phyloP scores from a whole-genome alignment of 192 early-diverging fungal species.

The Coemansia interrupta region DNA sequence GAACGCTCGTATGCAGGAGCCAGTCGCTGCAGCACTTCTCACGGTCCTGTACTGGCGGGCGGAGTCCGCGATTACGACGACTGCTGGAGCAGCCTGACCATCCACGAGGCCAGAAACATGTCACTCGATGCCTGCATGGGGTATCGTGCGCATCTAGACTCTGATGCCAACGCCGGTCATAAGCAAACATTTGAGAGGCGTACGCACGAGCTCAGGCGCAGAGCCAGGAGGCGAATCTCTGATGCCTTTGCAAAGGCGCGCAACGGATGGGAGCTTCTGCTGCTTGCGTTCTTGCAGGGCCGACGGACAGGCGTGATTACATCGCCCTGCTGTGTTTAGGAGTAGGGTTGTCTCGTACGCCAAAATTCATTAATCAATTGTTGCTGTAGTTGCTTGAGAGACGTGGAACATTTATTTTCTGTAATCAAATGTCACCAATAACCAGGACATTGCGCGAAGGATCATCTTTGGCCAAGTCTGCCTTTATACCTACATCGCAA shows the following conservation, averaged over 20 bases:
- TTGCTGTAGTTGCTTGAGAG: too few relatives aligned
- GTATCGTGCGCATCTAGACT: neutral
- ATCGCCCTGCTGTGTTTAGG: neutral
- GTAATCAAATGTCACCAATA: too few relatives aligned
- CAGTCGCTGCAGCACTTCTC: neutral
- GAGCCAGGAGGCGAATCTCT: conserved; percentile 1
- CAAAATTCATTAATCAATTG: too few relatives aligned
- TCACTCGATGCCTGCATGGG: neutral
- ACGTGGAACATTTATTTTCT: too few relatives aligned
- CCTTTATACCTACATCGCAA: too few relatives aligned
- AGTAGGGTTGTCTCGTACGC: too few relatives aligned
- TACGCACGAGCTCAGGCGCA: neutral
- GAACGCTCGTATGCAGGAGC: neutral
- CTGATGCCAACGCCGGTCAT: neutral
- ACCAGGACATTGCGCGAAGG: too few relatives aligned
- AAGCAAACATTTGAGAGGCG: neutral
- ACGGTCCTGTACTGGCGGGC: too few relatives aligned
- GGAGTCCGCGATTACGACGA: neutral
- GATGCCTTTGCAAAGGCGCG: conserved; percentile 8
- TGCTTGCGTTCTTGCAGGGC: conserved; percentile 4
- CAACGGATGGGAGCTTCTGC: neutral
- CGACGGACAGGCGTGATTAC: neutral
- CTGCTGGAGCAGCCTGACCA: conserved; percentile 1
- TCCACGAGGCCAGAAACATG: neutral
- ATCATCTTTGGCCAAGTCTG: too few relatives aligned